A percentile compares a stretch with the other conserved stretches of the same genome.
phyloP scores from a whole-genome alignment of 495 filamentous ascomycete genomes.

The Amniculicola lignicola region DNA sequence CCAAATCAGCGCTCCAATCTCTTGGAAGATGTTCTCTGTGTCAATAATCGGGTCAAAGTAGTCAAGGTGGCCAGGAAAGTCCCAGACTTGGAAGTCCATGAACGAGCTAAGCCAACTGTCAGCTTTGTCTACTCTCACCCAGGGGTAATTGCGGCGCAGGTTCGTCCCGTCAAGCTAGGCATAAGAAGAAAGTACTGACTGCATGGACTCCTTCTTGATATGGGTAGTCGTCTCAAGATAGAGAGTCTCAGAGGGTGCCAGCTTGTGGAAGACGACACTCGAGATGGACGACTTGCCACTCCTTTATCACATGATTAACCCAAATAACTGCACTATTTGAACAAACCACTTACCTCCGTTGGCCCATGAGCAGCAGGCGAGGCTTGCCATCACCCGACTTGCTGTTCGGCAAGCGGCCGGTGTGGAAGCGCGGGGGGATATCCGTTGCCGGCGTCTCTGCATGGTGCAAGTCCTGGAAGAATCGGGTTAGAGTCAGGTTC shows the following conservation, averaged over 20 bases:
- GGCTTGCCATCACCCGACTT: slow-evolving; percentile 61
- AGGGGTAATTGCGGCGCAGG: too few species aligned
- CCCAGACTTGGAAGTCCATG: slow-evolving; percentile 98
- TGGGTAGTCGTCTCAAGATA: slow-evolving; percentile 91
- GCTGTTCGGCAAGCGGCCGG: slow-evolving; percentile 40
- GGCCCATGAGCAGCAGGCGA: slow-evolving; percentile 88
- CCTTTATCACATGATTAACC: slow-evolving; percentile 51
- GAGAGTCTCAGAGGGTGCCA: slow-evolving; percentile 89
- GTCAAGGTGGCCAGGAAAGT: slow-evolving; percentile 91
- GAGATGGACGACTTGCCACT: slow-evolving; percentile 97
- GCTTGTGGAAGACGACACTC: slow-evolving; percentile 95
- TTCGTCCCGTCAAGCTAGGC: too few species aligned
- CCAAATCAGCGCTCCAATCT: slow-evolving; percentile 93
- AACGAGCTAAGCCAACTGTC: slow-evolving; percentile 64
- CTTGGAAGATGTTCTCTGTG: slow-evolving; percentile 86
- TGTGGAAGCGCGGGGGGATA: slow-evolving; percentile 38
- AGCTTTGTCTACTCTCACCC: background rate
- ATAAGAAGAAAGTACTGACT: slow-evolving; percentile 60
- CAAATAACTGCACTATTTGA: slow-evolving; percentile 1
- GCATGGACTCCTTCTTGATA: slow-evolving; percentile 88
- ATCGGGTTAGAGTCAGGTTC: slow-evolving; percentile 37
- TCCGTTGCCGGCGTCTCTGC: slow-evolving; percentile 37
- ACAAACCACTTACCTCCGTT: slow-evolving; percentile 66
- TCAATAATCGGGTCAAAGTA: slow-evolving; percentile 83
- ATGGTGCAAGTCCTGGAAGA: slow-evolving; percentile 40